Evolutionary conservation across 1,139 yeast genomes (phyloP).

Genomic region (Taphrina flavorubra): DNA sequence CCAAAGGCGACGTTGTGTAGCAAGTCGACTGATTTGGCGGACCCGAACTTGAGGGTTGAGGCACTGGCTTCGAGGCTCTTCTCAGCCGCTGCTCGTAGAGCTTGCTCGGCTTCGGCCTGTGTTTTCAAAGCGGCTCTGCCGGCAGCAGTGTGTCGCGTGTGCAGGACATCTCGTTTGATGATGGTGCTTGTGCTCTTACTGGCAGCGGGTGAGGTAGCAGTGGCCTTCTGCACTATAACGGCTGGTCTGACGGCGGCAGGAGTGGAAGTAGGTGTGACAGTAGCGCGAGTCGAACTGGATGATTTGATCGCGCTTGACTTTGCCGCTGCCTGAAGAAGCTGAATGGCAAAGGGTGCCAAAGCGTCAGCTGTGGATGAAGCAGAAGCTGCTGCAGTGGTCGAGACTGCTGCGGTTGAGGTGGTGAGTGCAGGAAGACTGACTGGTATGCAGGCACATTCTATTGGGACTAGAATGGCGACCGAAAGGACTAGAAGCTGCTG

Average conservation of each 20-base stretch:
- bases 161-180: background rate
- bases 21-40: background rate
- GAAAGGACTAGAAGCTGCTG: conserved; percentile 21
- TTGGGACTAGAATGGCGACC: conserved; percentile 6
- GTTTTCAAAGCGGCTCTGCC: conserved; percentile 1
- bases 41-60: conserved; percentile 1
- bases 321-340: background rate
- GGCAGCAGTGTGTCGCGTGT: conserved; percentile 9
- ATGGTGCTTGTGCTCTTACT: conserved; percentile 1
- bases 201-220: background rate
- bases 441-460: conserved; percentile 23
- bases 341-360: background rate
- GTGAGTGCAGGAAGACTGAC: conserved; percentile 15
- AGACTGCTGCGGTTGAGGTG: background rate
- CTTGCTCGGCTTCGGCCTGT: conserved; percentile 4
- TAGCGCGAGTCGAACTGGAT: conserved; percentile 1
- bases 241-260: conserved; percentile 7
- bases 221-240: background rate
- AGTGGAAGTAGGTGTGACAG: background rate
- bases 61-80: conserved; percentile 5
- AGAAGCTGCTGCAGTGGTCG: background rate
- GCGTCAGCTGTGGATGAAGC: background rate
- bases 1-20: conserved; percentile 5
- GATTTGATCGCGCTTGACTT: background rate
- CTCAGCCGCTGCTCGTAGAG: background rate